phyloP scores from a whole-genome alignment of 2,329 filamentous ascomycete species.

The Ascochyta rabiei region DNA sequence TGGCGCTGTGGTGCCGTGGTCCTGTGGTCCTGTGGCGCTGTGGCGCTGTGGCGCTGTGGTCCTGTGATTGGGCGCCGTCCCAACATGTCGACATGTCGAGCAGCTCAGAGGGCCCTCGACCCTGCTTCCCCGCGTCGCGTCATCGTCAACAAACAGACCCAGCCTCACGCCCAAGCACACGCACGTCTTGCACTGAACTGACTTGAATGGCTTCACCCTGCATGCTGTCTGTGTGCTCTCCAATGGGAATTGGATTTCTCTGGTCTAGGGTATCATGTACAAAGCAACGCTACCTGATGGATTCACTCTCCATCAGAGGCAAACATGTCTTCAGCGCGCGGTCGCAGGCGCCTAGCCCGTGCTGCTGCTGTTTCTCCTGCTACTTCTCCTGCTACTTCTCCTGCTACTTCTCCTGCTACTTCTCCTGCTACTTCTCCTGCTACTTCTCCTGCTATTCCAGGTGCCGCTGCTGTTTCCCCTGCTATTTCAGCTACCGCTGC shows the following conservation, averaged over 20 bases:
- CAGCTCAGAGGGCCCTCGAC: not conserved
- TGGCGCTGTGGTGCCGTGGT: too few relatives aligned
- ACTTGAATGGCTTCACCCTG: not conserved
- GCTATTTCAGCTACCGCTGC: not conserved
- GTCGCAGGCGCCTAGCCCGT: slow-evolving; percentile 41
- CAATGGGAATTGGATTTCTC: not conserved
- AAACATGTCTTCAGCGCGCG: slow-evolving; percentile 50
- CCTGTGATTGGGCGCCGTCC: slow-evolving; percentile 13
- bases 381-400: slow-evolving; percentile 14
- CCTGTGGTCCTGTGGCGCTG: too few relatives aligned
- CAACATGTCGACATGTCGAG: not conserved
- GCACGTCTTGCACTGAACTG: not conserved
- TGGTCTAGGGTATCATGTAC: slow-evolving; percentile 23
- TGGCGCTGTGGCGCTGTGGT: slow-evolving; percentile 2
- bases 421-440: slow-evolving; percentile 35
- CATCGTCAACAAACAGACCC: slow-evolving; percentile 17
- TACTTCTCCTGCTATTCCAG: slow-evolving; percentile 38
- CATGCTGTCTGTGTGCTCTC: not conserved
- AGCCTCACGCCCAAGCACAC: too few relatives aligned
- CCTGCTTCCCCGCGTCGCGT: slow-evolving; percentile 7
- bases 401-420: slow-evolving; percentile 7
- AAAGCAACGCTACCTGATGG: not conserved
- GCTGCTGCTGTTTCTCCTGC: slow-evolving; percentile 45
- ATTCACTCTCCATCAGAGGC: slow-evolving; percentile 38
- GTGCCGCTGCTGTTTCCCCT: not conserved